A percentile compares a stretch with the other conserved stretches of the same genome.
phyloP scores from a whole-genome alignment of 169 alveolate species.

The Plasmodium sp. region DNA sequence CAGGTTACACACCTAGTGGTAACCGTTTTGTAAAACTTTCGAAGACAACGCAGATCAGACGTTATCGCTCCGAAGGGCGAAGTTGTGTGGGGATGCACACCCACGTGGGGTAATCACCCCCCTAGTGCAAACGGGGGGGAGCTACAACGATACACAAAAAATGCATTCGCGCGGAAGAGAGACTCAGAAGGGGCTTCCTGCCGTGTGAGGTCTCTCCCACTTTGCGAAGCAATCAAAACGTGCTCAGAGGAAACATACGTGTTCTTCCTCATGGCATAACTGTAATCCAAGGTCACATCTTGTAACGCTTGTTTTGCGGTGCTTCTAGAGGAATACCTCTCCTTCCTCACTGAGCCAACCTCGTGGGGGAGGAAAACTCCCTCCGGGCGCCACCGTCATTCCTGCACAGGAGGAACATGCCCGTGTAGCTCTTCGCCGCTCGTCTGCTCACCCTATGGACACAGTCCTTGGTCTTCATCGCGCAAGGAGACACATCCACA shows the following conservation, averaged over 20 bases:
- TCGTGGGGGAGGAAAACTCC: slow-evolving; percentile 4
- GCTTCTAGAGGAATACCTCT: neutral
- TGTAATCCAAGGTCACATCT: neutral
- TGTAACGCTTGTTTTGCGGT: neutral
- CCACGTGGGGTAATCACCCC: neutral
- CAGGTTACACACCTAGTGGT: neutral
- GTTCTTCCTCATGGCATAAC: neutral
- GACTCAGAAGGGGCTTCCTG: neutral
- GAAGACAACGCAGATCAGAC: neutral
- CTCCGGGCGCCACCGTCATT: slow-evolving; percentile 12
- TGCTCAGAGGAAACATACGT: neutral
- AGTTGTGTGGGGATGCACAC: neutral
- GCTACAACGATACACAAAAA: neutral
- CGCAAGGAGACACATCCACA: slow-evolving; percentile 21
- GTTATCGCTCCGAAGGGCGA: neutral
- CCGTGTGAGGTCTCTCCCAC: neutral
- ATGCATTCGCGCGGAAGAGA: neutral
- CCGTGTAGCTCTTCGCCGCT: neutral
- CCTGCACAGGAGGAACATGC: slow-evolving; percentile 42
- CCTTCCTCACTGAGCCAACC: neutral
- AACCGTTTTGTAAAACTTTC: too few species aligned
- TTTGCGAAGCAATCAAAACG: neutral
- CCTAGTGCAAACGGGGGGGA: neutral
- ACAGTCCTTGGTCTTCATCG: slow-evolving; percentile 1
- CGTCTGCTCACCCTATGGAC: neutral